A percentile compares a stretch with the other conserved stretches of the same genome.
Evolutionary conservation across 2,329 filamentous ascomycete species (phyloP).

Genomic region (Penicillium sp.): DNA sequence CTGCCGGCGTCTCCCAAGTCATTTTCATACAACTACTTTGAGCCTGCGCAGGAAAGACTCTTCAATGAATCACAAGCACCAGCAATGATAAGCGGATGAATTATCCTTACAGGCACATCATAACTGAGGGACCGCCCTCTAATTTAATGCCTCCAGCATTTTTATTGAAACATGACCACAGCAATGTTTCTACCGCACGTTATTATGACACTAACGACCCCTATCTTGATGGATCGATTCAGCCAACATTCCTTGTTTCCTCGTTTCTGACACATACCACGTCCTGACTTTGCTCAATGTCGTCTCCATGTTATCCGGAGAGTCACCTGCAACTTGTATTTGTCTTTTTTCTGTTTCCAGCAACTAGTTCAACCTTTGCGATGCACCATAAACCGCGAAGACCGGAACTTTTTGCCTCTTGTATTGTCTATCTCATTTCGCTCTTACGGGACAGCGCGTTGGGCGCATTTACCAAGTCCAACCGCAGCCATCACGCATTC

Average conservation of each 20-base stretch:
- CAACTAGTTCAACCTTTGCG: conserved; percentile 32
- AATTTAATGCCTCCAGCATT: background rate
- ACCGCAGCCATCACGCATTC: conserved; percentile 9
- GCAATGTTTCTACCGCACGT: background rate
- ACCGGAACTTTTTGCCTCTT: conserved; percentile 12
- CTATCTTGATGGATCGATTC: background rate
- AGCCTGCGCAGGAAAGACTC: conserved; percentile 47
- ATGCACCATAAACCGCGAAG: conserved; percentile 44
- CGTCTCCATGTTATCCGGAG: background rate
- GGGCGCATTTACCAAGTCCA: conserved; percentile 1
- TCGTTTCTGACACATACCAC: background rate
- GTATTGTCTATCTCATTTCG: conserved; percentile 17
- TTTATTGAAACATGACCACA: conserved; percentile 1
- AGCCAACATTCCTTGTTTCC: background rate
- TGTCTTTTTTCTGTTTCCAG: conserved; percentile 11
- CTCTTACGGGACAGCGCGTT: conserved; percentile 1
- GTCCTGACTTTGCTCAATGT: background rate
- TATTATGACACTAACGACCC: background rate
- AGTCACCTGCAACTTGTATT: background rate
- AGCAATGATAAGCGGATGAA: conserved; percentile 45
- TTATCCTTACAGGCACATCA: background rate
- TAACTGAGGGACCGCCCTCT: background rate
- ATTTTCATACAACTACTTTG: conserved; percentile 49
- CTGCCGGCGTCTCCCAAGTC: conserved; percentile 43
- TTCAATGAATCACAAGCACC: conserved; percentile 53